A percentile compares a stretch with the other conserved stretches of the same genome.
These are phyloP conservation scores for Pseudotsuga menziesii DNA, from an alignment of 75 land plant genomes.

Conservation along the genomic window DNA sequence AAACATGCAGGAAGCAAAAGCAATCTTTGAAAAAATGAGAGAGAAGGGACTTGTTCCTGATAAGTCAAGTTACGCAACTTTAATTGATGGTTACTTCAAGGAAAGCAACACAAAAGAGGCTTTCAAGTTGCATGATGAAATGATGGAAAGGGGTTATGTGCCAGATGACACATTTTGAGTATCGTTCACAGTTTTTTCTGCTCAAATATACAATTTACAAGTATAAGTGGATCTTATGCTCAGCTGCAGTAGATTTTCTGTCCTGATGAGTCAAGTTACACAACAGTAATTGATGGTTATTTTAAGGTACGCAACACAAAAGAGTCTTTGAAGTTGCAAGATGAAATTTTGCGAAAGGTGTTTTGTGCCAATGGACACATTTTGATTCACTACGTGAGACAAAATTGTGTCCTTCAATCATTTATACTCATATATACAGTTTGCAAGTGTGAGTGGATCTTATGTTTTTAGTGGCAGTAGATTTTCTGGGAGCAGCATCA, in stretches of 20 bases:
- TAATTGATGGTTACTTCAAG: slow-evolving; percentile 69
- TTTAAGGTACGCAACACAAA: slow-evolving; percentile 36
- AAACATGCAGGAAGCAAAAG: slow-evolving; percentile 47
- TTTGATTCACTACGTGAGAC: slow-evolving; percentile 1
- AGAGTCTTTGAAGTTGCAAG: slow-evolving; percentile 60
- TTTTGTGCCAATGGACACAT: slow-evolving; percentile 47
- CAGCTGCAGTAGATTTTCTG: not conserved
- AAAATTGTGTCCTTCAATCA: not conserved
- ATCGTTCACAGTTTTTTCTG: not conserved
- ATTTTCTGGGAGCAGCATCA: not conserved
- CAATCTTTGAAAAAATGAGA: slow-evolving; percentile 35
- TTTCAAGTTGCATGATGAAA: slow-evolving; percentile 62
- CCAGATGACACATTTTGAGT: slow-evolving; percentile 47
- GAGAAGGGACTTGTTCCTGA: slow-evolving; percentile 53
- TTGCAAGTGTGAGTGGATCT: not conserved
- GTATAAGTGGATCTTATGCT: not conserved
- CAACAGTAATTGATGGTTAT: slow-evolving; percentile 69
- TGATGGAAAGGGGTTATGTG: slow-evolving; percentile 57
- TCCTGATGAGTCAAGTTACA: slow-evolving; percentile 71
- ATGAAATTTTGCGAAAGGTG: slow-evolving; percentile 67
- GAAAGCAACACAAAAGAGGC: slow-evolving; percentile 53
- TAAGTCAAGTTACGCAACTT: slow-evolving; percentile 54
- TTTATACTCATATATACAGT: not conserved
- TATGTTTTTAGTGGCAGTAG: not conserved
- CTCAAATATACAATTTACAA: not conserved